phyloP scores from a whole-genome alignment of 1,139 yeast genomes.

The Geotrichum reessii region DNA sequence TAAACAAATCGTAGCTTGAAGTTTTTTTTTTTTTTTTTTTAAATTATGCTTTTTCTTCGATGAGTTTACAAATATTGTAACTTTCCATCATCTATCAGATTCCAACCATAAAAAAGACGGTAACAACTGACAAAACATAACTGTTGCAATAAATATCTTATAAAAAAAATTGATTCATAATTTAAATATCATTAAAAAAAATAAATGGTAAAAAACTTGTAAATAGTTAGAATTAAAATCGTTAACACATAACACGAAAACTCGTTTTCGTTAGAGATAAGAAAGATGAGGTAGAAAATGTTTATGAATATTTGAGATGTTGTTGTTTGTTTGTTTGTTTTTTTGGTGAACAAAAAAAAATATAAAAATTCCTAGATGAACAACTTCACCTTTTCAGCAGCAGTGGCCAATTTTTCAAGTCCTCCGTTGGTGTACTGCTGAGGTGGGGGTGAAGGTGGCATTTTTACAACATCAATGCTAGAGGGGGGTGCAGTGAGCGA shows the following conservation, averaged over 20 bases:
- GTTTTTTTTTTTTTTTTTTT: no score
- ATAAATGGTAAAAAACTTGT: no score
- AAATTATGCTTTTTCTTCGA: no score
- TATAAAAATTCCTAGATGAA: background rate
- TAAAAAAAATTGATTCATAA: background rate
- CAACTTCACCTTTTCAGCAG: constrained; percentile 10
- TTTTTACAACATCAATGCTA: background rate
- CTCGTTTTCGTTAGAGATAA: background rate
- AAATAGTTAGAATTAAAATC: background rate
- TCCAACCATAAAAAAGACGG: no score
- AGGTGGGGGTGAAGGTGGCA: background rate
- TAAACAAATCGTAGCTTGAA: no score
- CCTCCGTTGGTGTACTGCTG: background rate
- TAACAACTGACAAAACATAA: no score
- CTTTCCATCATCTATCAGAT: no score
- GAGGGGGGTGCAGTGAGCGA: no score
- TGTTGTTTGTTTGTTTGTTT: background rate
- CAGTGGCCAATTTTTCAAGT: constrained; percentile 9
- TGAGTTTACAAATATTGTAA: no score
- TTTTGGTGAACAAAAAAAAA: no score
- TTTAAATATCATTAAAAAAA: background rate
- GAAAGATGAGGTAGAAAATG: background rate
- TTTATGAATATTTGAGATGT: background rate
- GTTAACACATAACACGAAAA: background rate
- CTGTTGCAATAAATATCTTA: no score